A percentile compares a stretch with the other conserved stretches of the same genome.
Evolutionary conservation across 2,329 filamentous ascomycete genomes (phyloP).

Genomic region (Leptographium lundbergii): DNA sequence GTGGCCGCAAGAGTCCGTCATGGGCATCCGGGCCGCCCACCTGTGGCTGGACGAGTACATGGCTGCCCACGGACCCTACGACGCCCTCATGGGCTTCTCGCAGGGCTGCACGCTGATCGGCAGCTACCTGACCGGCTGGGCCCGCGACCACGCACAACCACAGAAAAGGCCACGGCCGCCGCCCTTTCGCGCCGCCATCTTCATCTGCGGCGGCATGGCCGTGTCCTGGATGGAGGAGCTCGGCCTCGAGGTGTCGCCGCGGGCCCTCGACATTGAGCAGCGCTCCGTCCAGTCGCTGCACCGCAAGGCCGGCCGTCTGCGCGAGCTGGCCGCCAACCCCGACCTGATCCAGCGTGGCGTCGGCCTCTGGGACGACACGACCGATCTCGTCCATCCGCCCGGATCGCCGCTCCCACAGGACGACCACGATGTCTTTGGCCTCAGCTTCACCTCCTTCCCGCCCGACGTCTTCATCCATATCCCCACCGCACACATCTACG

Average conservation of each 20-base stretch:
- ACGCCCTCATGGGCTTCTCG: conserved; percentile 24
- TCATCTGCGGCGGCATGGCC: conserved; percentile 26
- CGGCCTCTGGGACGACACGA: conserved; percentile 22
- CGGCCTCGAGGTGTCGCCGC: conserved; percentile 19
- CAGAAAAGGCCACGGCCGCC: conserved; percentile 10
- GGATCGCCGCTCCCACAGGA: conserved; percentile 14
- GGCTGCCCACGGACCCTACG: conserved; percentile 20
- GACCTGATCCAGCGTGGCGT: conserved; percentile 16
- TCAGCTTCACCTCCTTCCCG: conserved; percentile 21
- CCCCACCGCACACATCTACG: conserved; percentile 24
- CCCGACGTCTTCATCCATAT: conserved; percentile 19
- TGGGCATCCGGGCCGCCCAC: conserved; percentile 21
- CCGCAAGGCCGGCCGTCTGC: conserved; percentile 15
- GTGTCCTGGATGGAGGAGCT: conserved; percentile 22
- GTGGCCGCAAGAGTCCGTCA: conserved; percentile 16
- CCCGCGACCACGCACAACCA: conserved; percentile 17
- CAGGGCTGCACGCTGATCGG: conserved; percentile 25
- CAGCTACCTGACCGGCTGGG: conserved; percentile 26
- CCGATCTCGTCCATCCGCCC: conserved; percentile 19
- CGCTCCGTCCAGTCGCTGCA: conserved; percentile 16
- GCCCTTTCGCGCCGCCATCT: conserved; percentile 26
- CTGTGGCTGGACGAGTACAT: conserved; percentile 23
- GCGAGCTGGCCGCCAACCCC: conserved; percentile 14
- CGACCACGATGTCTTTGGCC: conserved; percentile 18
- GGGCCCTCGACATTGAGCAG: conserved; percentile 19